Evolutionary conservation across 192 early-diverging fungal genomes (phyloP), one percentile per base, ranked within the genome.

Genomic region (Coemansia reversa): DNA sequence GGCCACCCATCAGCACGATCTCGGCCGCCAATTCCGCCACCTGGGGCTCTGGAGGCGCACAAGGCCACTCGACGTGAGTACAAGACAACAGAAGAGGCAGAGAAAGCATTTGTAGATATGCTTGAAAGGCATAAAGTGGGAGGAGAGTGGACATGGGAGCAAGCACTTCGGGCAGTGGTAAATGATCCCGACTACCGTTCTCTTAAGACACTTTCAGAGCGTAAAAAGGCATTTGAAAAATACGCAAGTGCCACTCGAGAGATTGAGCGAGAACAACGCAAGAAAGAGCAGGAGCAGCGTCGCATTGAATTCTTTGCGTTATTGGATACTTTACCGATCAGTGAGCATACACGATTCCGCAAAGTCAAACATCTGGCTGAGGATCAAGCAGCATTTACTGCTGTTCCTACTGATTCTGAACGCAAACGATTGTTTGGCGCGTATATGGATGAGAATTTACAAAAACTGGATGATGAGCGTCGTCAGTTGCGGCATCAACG

Each of bases 141-240:
- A 27, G 72, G 90, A 18, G 81, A 88, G 29, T 96, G 94, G 95
- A 88, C 89, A 11, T 97, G 97, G 97, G 94, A 95, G 61, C 86
- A 95, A 63, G 87, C 93, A 9, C 88, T 97, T 85, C 87, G 92
- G 12, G 87, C 88, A 5, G 90, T 92, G 11, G 90, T 91, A 45
- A 86, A 88, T 48, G 86, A 95, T 42, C 91, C 92, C 3, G 83
- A 89, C 74, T 98, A 98, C 67, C 83, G 90, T 2, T 86, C 89
- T 0, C 69, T 98, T 14, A 91, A 88, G 51, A 91, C 94, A 0
- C 77, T 92, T 7, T 62, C 84, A 0, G 94, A 96, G 62, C 86
- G 95, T 30, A 94, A 94, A 65, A 72, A 82, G 3, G 92, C 91
- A 0, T 98, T 95, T 69, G 76, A 90, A 28, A 70, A 78, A 25